These are phyloP conservation scores for Rosa rugosa DNA, from an alignment of 306 rosid genomes.

Conservation along the genomic window DNA sequence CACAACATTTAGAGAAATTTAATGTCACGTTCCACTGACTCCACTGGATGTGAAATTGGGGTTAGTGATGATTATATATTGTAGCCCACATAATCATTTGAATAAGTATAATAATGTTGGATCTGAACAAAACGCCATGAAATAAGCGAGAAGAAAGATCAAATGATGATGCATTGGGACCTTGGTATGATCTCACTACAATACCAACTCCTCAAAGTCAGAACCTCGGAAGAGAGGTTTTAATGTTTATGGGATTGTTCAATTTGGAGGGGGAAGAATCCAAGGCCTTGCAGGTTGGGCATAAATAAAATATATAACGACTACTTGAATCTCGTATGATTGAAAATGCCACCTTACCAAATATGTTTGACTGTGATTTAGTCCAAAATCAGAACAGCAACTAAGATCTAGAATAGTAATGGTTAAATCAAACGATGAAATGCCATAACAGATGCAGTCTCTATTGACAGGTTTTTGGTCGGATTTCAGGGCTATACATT, in stretches of 20 bases:
- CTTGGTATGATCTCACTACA: conserved; percentile 16
- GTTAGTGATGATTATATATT: conserved; percentile 8
- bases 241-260: background rate
- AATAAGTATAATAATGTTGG: background rate
- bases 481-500: background rate
- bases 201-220: conserved; percentile 21
- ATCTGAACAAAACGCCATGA: conserved; percentile 8
- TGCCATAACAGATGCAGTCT: background rate
- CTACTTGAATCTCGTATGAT: background rate
- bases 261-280: conserved; percentile 7
- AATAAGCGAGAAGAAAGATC: background rate
- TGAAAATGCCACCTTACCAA: background rate
- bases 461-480: background rate
- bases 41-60: conserved; percentile 11
- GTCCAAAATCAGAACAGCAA: background rate
- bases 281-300: conserved; percentile 21
- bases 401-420: background rate
- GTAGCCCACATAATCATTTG: conserved; percentile 9
- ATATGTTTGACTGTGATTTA: background rate
- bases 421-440: background rate
- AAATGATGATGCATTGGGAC: background rate
- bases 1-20: background rate
- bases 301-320: background rate
- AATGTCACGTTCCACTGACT: background rate
- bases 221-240: background rate